phyloP scores from a whole-genome alignment of 805 yeast species.

The Sugiyamaella marilandica region DNA sequence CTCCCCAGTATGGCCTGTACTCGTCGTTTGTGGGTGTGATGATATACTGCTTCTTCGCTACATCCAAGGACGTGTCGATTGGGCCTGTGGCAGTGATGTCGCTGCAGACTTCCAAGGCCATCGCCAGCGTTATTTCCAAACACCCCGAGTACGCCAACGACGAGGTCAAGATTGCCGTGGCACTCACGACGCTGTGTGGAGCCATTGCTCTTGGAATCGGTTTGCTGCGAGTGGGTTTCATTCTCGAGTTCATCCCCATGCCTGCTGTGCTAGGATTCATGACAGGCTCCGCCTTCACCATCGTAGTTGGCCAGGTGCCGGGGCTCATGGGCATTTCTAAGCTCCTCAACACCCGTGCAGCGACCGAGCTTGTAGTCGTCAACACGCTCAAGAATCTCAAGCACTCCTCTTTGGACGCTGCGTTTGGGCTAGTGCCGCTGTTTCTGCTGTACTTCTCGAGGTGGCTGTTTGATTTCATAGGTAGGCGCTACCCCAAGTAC shows the following conservation, averaged over 20 bases:
- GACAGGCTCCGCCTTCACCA: constrained; percentile 88
- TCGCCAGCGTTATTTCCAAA: constrained; percentile 55
- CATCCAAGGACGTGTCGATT: constrained; percentile 90
- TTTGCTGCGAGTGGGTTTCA: constrained; percentile 74
- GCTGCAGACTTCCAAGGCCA: constrained; percentile 71
- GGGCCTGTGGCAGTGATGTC: constrained; percentile 99
- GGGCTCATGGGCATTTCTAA: constrained; percentile 69
- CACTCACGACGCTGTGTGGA: constrained; percentile 77
- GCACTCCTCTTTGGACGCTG: constrained; percentile 71
- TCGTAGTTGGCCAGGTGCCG: constrained; percentile 82
- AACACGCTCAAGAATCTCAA: constrained; percentile 67
- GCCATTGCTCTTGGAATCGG: constrained; percentile 81
- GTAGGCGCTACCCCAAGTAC: constrained; percentile 58
- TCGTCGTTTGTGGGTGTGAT: constrained; percentile 90
- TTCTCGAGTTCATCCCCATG: constrained; percentile 80
- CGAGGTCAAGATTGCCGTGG: constrained; percentile 69
- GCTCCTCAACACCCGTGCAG: constrained; percentile 62
- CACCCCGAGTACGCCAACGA: constrained; percentile 39
- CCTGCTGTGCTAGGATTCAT: constrained; percentile 94
- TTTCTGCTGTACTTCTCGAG: constrained; percentile 71
- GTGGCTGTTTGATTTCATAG: constrained; percentile 53
- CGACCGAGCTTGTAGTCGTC: constrained; percentile 67
- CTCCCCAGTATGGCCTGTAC: constrained; percentile 82
- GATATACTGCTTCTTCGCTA: constrained; percentile 85
- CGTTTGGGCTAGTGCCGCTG: constrained; percentile 76